These are phyloP conservation scores for Purshia tridentata DNA, from an alignment of 306 rosid genomes.

Conservation along the genomic window DNA sequence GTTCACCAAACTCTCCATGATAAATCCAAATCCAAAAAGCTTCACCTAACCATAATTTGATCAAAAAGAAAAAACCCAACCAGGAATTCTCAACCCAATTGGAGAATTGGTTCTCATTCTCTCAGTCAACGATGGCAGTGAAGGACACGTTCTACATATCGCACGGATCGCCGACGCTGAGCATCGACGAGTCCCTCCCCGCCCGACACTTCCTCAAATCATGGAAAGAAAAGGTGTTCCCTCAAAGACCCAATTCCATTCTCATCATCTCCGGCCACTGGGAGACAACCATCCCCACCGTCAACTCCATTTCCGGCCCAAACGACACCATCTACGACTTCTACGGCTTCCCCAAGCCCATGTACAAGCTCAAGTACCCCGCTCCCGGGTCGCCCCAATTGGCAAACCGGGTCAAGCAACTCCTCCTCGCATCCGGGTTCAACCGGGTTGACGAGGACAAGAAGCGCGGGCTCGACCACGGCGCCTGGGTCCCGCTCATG, in stretches of 20 bases:
- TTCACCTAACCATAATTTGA: too few species aligned
- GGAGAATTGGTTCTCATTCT: neutral
- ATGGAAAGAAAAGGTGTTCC: constrained; percentile 41
- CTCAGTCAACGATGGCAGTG: constrained; percentile 2
- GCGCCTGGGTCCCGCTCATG: constrained; percentile 83
- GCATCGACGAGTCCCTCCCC: constrained; percentile 52
- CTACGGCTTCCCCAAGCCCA: constrained; percentile 59
- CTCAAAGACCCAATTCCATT: constrained; percentile 43
- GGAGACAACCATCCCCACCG: constrained; percentile 59
- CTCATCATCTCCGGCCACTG: constrained; percentile 65
- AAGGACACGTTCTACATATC: constrained; percentile 63
- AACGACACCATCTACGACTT: constrained; percentile 77
- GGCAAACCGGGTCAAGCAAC: constrained; percentile 68
- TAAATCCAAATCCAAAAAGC: too few species aligned
- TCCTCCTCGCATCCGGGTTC: constrained; percentile 45
- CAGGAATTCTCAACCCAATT: neutral
- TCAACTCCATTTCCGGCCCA: constrained; percentile 38
- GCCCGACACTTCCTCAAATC: constrained; percentile 52
- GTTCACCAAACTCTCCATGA: too few species aligned
- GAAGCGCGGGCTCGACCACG: constrained; percentile 81
- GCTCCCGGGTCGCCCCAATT: constrained; percentile 75
- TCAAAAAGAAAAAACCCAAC: too few species aligned
- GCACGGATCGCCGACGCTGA: constrained; percentile 64
- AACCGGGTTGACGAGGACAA: constrained; percentile 54
- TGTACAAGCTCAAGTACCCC: constrained; percentile 80